Percentiles rank a stretch among this genome's conserved stretches.
Evolutionary conservation across 2,329 filamentous ascomycete species (phyloP).

Genomic region (Hysterium pulicare): DNA sequence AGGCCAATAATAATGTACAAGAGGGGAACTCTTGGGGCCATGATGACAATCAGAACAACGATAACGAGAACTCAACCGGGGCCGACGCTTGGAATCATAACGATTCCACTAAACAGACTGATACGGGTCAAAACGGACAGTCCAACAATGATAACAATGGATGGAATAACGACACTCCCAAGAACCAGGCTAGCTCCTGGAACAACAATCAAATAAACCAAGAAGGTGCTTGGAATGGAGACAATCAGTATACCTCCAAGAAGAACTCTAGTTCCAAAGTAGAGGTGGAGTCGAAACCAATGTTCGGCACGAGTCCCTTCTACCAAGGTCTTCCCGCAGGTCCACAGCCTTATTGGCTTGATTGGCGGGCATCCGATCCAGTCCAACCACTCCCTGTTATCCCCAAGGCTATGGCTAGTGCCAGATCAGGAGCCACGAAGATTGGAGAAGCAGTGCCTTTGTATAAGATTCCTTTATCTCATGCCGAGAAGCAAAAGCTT

Average conservation of each 20-base stretch:
- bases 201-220: neutral
- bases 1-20: neutral
- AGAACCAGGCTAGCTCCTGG: no score
- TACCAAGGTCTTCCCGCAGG: no score
- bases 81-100: no score
- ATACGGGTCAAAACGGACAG: neutral
- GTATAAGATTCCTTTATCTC: slow-evolving; percentile 12
- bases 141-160: slow-evolving; percentile 2
- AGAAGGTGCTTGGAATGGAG: neutral
- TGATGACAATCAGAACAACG: neutral
- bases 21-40: neutral
- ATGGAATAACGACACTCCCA: neutral
- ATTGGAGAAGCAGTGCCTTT: slow-evolving; percentile 31
- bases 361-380: slow-evolving; percentile 2
- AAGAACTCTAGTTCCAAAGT: neutral
- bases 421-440: no score
- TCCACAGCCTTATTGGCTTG: slow-evolving; percentile 11
- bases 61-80: no score
- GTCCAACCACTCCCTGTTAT: neutral
- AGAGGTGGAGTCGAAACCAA: slow-evolving; percentile 1
- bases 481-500: slow-evolving; percentile 16
- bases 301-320: no score
- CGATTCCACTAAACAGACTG: neutral
- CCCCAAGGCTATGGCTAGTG: no score
- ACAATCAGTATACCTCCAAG: neutral